Percentiles rank a stretch among this genome's conserved stretches.
phyloP scores from a whole-genome alignment of 169 alveolate genomes.

The Plasmodium sp. region DNA sequence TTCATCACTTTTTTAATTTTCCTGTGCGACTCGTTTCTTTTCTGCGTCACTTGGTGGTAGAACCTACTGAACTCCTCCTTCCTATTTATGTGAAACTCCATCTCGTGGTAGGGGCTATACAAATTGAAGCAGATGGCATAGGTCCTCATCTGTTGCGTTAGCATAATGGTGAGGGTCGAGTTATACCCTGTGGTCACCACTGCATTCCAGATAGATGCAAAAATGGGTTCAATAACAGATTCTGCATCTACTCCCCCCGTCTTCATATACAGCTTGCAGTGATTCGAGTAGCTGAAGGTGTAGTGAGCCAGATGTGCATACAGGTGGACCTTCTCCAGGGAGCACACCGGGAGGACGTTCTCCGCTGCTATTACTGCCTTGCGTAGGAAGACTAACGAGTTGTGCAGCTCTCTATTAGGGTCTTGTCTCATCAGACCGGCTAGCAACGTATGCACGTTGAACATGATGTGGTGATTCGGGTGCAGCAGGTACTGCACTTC shows the following conservation, averaged over 20 bases:
- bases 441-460: conserved; percentile 85
- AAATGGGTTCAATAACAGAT: conserved; percentile 79
- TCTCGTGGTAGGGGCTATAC: conserved; percentile 79
- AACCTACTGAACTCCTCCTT: conserved; percentile 75
- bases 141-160: conserved; percentile 79
- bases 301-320: conserved; percentile 86
- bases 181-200: conserved; percentile 79
- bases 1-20: conserved; percentile 18
- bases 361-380: conserved; percentile 88
- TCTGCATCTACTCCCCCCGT: conserved; percentile 45
- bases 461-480: conserved; percentile 87
- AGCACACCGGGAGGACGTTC: conserved; percentile 86
- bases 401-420: conserved; percentile 80
- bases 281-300: conserved; percentile 76
- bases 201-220: conserved; percentile 84
- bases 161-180: conserved; percentile 76
- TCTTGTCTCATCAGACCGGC: conserved; percentile 87
- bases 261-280: conserved; percentile 52
- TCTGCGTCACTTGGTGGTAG: conserved; percentile 77
- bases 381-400: conserved; percentile 80
- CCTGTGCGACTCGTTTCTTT: conserved; percentile 70
- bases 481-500: conserved; percentile 86
- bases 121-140: conserved; percentile 78
- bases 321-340: conserved; percentile 88
- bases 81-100: conserved; percentile 65